Conservation (phyloP, 139 green algal genomes). For the Diplosphaera chodatii region DNA sequence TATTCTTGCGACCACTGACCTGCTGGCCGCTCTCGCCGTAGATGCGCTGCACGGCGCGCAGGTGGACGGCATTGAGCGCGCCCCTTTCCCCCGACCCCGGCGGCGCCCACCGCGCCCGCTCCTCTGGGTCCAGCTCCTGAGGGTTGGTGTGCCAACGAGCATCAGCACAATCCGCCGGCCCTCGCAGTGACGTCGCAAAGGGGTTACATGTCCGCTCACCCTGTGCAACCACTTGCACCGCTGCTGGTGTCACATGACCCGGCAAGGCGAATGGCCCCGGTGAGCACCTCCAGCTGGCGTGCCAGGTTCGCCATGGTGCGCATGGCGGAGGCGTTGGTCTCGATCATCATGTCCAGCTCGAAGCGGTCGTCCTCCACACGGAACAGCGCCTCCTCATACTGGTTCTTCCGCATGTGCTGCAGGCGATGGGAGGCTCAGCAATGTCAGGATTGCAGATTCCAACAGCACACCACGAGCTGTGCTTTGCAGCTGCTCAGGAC, state of each 20-base stretch:
- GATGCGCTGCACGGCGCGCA: slow-evolving; percentile 74
- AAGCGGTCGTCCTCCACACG: slow-evolving; percentile 95
- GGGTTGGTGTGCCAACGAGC: no score
- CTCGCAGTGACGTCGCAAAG: no score
- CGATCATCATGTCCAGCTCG: slow-evolving; percentile 94
- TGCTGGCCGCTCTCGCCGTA: slow-evolving; percentile 60
- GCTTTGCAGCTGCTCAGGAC: no score
- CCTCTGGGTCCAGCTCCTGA: slow-evolving; percentile 53
- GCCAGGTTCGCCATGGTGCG: slow-evolving; percentile 22
- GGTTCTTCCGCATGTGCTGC: slow-evolving; percentile 96
- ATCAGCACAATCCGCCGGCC: no score
- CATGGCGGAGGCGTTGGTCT: slow-evolving; percentile 70
- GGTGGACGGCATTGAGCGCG: slow-evolving; percentile 61
- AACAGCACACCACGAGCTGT: no score
- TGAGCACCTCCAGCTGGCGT: neutral
- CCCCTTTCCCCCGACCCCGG: neutral
- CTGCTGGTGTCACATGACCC: no score
- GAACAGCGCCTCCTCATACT: slow-evolving; percentile 92
- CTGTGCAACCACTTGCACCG: no score
- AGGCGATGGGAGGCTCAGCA: no score
- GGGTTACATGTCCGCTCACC: no score
- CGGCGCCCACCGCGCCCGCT: slow-evolving; percentile 21
- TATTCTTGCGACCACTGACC: no score
- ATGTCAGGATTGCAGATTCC: no score
- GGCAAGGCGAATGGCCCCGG: no score